Percentiles rank a stretch among this genome's conserved stretches.
phyloP scores from a whole-genome alignment of 2,329 filamentous ascomycete genomes.

The Fusarium kyushuense region DNA sequence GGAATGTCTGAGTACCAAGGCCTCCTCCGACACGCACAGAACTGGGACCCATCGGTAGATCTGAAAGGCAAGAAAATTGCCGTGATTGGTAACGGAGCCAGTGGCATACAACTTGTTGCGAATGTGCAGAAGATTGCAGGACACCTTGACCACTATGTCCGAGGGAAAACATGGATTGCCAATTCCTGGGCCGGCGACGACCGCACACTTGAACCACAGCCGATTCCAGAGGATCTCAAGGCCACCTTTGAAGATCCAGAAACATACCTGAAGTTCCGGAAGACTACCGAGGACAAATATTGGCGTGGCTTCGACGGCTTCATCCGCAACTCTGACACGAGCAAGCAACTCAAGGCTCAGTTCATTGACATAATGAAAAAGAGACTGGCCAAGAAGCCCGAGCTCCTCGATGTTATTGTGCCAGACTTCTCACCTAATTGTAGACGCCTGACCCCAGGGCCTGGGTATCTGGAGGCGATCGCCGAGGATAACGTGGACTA shows the following conservation, averaged over 20 bases:
- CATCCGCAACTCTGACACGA: not conserved
- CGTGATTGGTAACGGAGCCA: conserved; percentile 8
- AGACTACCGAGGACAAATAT: conserved; percentile 1
- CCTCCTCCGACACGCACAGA: conserved; percentile 9
- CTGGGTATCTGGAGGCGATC: conserved; percentile 74
- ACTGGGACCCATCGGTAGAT: conserved; percentile 1
- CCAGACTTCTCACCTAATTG: conserved; percentile 73
- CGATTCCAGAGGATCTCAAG: not conserved
- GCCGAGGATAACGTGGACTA: conserved; percentile 69
- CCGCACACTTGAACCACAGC: not conserved
- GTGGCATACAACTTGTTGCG: conserved; percentile 2
- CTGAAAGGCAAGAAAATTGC: conserved; percentile 1
- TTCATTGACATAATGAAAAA: conserved; percentile 5
- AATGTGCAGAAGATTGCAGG: not conserved
- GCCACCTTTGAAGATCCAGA: not conserved
- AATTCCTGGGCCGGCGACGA: not conserved
- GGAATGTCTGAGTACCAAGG: conserved; percentile 63
- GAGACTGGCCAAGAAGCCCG: not conserved
- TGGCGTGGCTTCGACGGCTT: conserved; percentile 2
- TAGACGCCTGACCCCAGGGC: conserved; percentile 71
- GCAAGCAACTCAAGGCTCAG: not conserved
- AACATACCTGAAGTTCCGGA: not conserved
- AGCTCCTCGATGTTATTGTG: not conserved
- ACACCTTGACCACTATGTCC: not conserved
- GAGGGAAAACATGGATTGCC: conserved; percentile 2